Evolutionary conservation across 768 basidiomycete species (phyloP), one percentile per base, ranked within the genome.

Genomic region (Termitomyces sp.): DNA sequence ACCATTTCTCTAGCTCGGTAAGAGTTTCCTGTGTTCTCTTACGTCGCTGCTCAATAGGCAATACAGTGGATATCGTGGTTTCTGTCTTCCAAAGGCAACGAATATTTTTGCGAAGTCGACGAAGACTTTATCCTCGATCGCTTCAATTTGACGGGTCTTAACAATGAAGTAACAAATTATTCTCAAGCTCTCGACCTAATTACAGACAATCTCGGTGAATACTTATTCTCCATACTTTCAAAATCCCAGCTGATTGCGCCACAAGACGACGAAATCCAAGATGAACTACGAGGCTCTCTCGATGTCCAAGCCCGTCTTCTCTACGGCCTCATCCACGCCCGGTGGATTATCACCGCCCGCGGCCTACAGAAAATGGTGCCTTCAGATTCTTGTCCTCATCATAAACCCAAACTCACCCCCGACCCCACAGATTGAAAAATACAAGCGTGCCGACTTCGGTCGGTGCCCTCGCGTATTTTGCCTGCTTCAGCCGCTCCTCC

Each of bases 41-140:
- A 55, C 12, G 26, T 51, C 35, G 9, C 38, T 57, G 35, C 61
- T 61, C 51, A 58, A 33, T 28, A 30, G 55, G 58, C 51, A 28
- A 55, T 46, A n/a, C 63, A 95, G 93, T 98, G 95, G 95, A 95
- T 96, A 66, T 93, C 94, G 4, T 98, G 95, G 95, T 97, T 98
- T 69, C 79, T 98, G 5, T 92, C 93, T 23, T 95, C 93, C 20
- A 97, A 97, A 71, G 95, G 97, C 59, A 98, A 99, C 71, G 97
- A 99, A 77, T 99, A 99, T 78, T 98, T 98, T 69, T 97, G 96
- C 73, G 95, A 98, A 78, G 94, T 98, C 62, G 97, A 98, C 71
- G 97, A 98, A 69, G 96, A 98, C 74, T 98, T 98, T 72, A 98
- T 99, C 68, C 82, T 97, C 57, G 96, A 98, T 75, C 85, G 95